Percentiles rank a stretch among this genome's conserved stretches.
Evolutionary conservation across 2,329 filamentous ascomycete species (phyloP).

Genomic region (Hypoxylon sp.): DNA sequence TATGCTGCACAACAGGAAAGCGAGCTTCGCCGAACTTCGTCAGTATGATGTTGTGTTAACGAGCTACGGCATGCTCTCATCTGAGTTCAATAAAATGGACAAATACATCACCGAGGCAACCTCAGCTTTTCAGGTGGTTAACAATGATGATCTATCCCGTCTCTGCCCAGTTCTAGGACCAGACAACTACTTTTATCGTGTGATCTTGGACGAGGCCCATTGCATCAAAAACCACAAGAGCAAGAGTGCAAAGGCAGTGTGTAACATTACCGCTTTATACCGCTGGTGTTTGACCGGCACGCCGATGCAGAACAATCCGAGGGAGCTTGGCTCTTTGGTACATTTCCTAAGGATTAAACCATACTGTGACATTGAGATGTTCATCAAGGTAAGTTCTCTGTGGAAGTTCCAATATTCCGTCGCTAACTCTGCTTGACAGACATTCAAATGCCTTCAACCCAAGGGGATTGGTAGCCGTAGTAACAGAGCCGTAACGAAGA

Average conservation of each 20-base stretch:
- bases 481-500: background rate
- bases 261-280: conserved; percentile 65
- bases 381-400: conserved; percentile 59
- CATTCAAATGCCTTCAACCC: conserved; percentile 50
- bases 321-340: conserved; percentile 80
- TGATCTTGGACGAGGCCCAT: conserved; percentile 83
- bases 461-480: background rate
- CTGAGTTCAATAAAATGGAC: conserved; percentile 67
- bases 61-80: conserved; percentile 10
- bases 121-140: conserved; percentile 50
- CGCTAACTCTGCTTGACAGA: conserved; percentile 41
- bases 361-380: conserved; percentile 71
- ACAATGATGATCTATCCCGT: conserved; percentile 49
- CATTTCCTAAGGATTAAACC: conserved; percentile 80
- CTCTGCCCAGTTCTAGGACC: conserved; percentile 68
- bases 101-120: conserved; percentile 60
- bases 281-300: conserved; percentile 82
- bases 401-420: background rate
- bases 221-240: conserved; percentile 80
- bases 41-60: conserved; percentile 13
- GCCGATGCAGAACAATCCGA: conserved; percentile 86
- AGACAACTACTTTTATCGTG: conserved; percentile 68
- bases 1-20: conserved; percentile 73
- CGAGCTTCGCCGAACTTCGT: conserved; percentile 65
- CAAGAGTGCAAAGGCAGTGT: conserved; percentile 67